These are phyloP conservation scores for Iris pallida DNA, from an alignment of 116 monocot species.

Conservation along the genomic window DNA sequence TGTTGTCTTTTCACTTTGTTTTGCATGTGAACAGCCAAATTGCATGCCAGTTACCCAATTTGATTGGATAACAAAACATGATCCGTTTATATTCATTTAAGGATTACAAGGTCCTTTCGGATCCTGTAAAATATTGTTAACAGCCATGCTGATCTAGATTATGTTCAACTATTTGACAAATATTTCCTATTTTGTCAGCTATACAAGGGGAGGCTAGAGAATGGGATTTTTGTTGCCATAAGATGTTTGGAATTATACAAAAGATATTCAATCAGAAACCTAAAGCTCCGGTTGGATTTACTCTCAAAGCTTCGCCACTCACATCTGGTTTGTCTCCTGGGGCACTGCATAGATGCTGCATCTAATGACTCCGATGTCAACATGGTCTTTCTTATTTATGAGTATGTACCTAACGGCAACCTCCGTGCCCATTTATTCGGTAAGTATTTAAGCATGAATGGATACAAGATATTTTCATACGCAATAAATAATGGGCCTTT, in stretches of 20 bases:
- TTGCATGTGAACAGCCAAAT: too few species aligned
- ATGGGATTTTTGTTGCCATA: conserved; percentile 69
- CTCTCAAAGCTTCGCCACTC: conserved; percentile 91
- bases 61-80: too few species aligned
- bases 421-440: conserved; percentile 62
- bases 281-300: conserved; percentile 75
- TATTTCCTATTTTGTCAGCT: conserved; percentile 39
- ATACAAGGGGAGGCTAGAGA: conserved; percentile 85
- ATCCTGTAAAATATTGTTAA: too few species aligned
- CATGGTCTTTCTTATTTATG: conserved; percentile 67
- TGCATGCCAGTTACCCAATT: too few species aligned
- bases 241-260: conserved; percentile 74
- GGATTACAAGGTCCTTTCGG: too few species aligned
- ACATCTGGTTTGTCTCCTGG: conserved; percentile 72
- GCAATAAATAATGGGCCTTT: neutral
- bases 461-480: too few species aligned
- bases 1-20: too few species aligned
- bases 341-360: conserved; percentile 64
- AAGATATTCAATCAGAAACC: conserved; percentile 67
- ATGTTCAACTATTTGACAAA: too few species aligned
- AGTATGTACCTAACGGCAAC: conserved; percentile 58
- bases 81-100: too few species aligned
- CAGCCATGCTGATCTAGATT: too few species aligned
- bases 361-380: conserved; percentile 48
- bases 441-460: conserved; percentile 14